A percentile compares a stretch with the other conserved stretches of the same genome.
These are phyloP conservation scores for Umbilicus rupestris DNA, from an alignment of 164 flowering plant genomes.

Conservation along the genomic window DNA sequence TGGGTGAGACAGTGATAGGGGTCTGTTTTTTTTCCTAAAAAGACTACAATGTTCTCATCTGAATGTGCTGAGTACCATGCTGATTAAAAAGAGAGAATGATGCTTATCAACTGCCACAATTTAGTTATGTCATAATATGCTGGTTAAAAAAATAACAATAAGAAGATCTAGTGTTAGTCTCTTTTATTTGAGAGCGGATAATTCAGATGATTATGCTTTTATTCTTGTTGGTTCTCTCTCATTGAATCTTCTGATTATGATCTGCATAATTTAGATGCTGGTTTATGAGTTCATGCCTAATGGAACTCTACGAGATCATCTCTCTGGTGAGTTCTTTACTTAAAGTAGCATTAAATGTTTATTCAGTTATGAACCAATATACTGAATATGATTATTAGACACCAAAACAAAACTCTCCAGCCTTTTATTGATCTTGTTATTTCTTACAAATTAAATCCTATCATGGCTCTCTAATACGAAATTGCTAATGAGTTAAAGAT, in stretches of 20 bases:
- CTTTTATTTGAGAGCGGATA: not conserved
- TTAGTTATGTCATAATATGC: not conserved
- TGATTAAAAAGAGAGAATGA: not conserved
- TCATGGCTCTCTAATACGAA: not conserved
- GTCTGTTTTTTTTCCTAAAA: too few relatives aligned
- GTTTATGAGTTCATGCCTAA: constrained; percentile 79
- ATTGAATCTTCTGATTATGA: not conserved
- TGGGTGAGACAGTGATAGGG: too few relatives aligned
- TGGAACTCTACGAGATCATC: constrained; percentile 61
- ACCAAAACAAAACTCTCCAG: not conserved
- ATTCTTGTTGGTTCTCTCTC: not conserved
- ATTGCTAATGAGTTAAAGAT: not conserved
- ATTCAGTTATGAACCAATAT: not conserved
- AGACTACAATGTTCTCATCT: too few relatives aligned
- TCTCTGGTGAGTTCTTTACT: constrained; percentile 43
- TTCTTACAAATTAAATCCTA: too few relatives aligned
- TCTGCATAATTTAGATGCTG: constrained; percentile 45
- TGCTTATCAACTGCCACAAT: not conserved
- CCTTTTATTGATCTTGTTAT: not conserved
- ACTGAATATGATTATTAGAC: not conserved
- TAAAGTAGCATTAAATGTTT: not conserved
- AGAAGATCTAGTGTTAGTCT: not conserved
- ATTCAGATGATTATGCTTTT: not conserved
- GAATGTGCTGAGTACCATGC: too few relatives aligned
- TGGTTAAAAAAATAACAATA: too few relatives aligned